These are phyloP conservation scores for Tubosaeta sp. DNA, from an alignment of 768 basidiomycete genomes.

Conservation along the genomic window DNA sequence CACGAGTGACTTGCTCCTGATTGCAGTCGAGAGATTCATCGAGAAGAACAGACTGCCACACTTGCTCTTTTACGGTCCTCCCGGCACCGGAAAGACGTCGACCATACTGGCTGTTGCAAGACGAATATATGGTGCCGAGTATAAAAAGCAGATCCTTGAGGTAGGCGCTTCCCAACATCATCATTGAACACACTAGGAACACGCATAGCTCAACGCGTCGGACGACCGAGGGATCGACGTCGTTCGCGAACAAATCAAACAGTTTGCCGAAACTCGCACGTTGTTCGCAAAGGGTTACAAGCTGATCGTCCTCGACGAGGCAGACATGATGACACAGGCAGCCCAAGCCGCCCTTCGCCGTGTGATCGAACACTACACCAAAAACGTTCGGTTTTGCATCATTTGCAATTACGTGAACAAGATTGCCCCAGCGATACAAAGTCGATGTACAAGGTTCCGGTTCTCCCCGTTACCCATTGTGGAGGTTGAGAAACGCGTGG, in stretches of 20 bases:
- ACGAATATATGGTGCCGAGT: slow-evolving; percentile 85
- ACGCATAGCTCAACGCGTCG: slow-evolving; percentile 86
- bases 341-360: slow-evolving; percentile 96
- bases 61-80: slow-evolving; percentile 95
- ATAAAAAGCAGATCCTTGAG: slow-evolving; percentile 91
- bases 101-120: slow-evolving; percentile 95
- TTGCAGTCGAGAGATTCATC: slow-evolving; percentile 91
- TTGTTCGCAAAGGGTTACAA: slow-evolving; percentile 92
- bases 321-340: slow-evolving; percentile 99
- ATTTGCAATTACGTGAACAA: slow-evolving; percentile 99
- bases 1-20: slow-evolving; percentile 3
- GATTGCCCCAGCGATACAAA: slow-evolving; percentile 97
- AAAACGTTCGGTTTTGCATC: slow-evolving; percentile 98
- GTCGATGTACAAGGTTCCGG: slow-evolving; percentile 94
- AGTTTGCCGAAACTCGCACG: slow-evolving; percentile 94
- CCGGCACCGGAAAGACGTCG: slow-evolving; percentile 97
- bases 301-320: slow-evolving; percentile 96
- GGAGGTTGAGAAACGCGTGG: slow-evolving; percentile 82
- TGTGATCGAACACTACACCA: slow-evolving; percentile 97
- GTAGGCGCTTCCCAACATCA: slow-evolving; percentile 37
- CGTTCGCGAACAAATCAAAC: slow-evolving; percentile 97
- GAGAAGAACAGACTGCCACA: slow-evolving; percentile 93
- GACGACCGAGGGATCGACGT: slow-evolving; percentile 99
- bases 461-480: slow-evolving; percentile 87
- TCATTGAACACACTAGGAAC: too few relatives aligned